These are phyloP conservation scores for Ophiostoma angusticollis DNA, from an alignment of 2,329 filamentous ascomycete species.

Conservation along the genomic window DNA sequence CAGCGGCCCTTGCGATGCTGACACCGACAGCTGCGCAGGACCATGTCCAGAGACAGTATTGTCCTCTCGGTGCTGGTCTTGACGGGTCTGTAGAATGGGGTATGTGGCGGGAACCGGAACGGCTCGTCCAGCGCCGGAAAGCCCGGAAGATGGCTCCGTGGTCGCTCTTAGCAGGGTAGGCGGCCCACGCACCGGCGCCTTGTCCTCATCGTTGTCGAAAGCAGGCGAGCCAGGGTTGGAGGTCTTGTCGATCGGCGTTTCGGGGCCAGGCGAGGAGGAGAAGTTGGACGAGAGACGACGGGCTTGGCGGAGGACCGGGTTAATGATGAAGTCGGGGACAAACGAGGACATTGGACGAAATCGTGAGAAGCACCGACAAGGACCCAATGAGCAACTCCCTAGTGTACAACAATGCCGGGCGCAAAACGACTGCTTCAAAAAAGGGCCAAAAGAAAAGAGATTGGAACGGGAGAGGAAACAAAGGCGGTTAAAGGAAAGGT, in stretches of 20 bases:
- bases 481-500: too few species aligned
- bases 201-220: constrained; percentile 12
- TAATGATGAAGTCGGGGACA: constrained; percentile 53
- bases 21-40: too few species aligned
- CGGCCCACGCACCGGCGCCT: not conserved
- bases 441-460: too few species aligned
- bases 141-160: not conserved
- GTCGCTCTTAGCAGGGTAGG: not conserved
- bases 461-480: too few species aligned
- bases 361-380: too few species aligned
- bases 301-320: constrained; percentile 52
- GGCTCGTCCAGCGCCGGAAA: not conserved
- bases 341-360: constrained; percentile 42
- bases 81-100: too few species aligned
- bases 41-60: too few species aligned
- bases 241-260: constrained; percentile 19
- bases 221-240: constrained; percentile 5
- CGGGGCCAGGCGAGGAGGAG: constrained; percentile 22
- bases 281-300: constrained; percentile 42
- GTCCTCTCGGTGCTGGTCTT: too few species aligned
- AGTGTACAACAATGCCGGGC: too few species aligned
- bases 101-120: not conserved
- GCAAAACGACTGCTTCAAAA: too few species aligned
- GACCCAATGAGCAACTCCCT: too few species aligned
- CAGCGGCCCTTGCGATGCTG: too few species aligned